Percentiles rank a stretch among this genome's conserved stretches.
phyloP scores from a whole-genome alignment of 306 rosid species.

The Hippophae tibetana region DNA sequence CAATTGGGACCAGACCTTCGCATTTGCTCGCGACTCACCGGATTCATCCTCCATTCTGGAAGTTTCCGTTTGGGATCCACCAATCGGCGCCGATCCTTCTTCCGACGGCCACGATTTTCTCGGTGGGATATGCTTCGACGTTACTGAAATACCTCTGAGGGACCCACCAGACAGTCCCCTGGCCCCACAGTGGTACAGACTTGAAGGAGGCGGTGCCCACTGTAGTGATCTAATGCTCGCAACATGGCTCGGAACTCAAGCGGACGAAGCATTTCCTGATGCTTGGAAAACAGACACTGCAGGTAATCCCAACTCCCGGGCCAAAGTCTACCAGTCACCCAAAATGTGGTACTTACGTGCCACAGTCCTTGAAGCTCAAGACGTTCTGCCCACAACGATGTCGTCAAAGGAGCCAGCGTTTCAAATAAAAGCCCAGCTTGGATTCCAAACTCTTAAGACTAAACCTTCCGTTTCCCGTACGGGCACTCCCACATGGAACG shows the following conservation, averaged over 20 bases:
- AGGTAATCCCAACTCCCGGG: slow-evolving; percentile 29
- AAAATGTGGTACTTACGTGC: slow-evolving; percentile 82
- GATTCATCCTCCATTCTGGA: slow-evolving; percentile 61
- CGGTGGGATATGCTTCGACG: slow-evolving; percentile 82
- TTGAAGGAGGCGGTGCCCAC: slow-evolving; percentile 57
- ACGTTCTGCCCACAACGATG: slow-evolving; percentile 25
- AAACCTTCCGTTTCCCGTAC: slow-evolving; percentile 20
- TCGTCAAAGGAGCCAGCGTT: slow-evolving; percentile 30
- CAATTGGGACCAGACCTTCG: slow-evolving; percentile 92
- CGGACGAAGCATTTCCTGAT: slow-evolving; percentile 67
- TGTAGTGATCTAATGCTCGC: slow-evolving; percentile 78
- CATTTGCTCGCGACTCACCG: slow-evolving; percentile 50
- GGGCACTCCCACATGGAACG: slow-evolving; percentile 59
- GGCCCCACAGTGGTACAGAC: slow-evolving; percentile 87
- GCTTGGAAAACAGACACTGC: slow-evolving; percentile 67
- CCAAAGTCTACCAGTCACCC: slow-evolving; percentile 73
- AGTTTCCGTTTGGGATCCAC: slow-evolving; percentile 58
- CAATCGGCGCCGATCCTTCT: not conserved
- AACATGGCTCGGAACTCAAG: slow-evolving; percentile 91
- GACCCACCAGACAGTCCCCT: slow-evolving; percentile 83
- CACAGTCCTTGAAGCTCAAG: slow-evolving; percentile 70
- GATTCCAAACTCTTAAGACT: slow-evolving; percentile 50
- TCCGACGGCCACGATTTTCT: slow-evolving; percentile 31
- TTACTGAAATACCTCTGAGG: slow-evolving; percentile 54
- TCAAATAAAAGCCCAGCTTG: slow-evolving; percentile 58